A percentile compares a stretch with the other conserved stretches of the same genome.
phyloP scores from a whole-genome alignment of 148 eudicot genomes.

The Arbutus unedo region DNA sequence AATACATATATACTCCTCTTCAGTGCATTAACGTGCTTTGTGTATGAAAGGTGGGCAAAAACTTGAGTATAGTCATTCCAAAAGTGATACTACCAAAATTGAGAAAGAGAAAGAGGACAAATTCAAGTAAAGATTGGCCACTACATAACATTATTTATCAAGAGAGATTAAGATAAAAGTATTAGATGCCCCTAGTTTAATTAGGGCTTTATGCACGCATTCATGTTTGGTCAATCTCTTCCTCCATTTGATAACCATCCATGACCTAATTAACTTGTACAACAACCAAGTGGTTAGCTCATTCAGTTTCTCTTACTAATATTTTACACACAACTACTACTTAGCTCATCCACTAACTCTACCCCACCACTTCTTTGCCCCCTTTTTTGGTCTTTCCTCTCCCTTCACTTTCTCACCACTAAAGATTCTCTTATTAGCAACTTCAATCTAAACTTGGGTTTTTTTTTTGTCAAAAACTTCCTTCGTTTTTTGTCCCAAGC shows the following conservation, averaged over 20 bases:
- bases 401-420: neutral
- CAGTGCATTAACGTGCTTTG: neutral
- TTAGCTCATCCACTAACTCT: no score
- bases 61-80: conserved; percentile 3
- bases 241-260: no score
- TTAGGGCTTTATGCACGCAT: no score
- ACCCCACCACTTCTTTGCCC: no score
- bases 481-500: neutral
- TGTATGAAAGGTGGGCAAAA: neutral
- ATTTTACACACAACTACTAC: no score
- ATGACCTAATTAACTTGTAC: no score
- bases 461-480: neutral
- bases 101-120: no score
- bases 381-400: neutral
- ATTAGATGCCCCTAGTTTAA: neutral
- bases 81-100: neutral
- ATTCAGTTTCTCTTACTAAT: no score
- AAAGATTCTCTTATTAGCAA: neutral
- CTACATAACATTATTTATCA: neutral
- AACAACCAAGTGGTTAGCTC: no score
- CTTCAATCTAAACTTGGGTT: neutral
- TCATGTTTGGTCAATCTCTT: no score
- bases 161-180: conserved; percentile 19
- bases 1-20: neutral
- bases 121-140: conserved; percentile 21